These are phyloP conservation scores for Cystoderma amianthinum DNA, from an alignment of 768 basidiomycete genomes.

Conservation along the genomic window DNA sequence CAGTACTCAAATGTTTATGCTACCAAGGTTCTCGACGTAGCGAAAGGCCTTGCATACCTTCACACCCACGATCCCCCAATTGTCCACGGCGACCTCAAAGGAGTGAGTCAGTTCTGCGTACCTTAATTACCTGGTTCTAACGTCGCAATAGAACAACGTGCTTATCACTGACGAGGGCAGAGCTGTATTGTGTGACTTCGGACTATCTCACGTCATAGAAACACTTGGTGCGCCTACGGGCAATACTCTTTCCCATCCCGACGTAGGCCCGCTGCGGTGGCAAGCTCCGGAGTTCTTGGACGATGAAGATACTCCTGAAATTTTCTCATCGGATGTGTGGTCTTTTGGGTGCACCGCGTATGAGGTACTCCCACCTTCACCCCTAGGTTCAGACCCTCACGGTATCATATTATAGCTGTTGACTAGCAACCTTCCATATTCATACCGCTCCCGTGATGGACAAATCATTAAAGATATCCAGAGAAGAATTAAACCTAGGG, in stretches of 20 bases:
- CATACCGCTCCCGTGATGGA: no score
- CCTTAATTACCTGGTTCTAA: not conserved
- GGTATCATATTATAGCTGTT: no score
- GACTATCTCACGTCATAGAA: constrained; percentile 21
- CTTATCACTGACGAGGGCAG: constrained; percentile 24
- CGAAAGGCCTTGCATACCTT: constrained; percentile 27
- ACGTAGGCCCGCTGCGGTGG: constrained; percentile 19
- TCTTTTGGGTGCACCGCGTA: constrained; percentile 22
- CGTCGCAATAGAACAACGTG: constrained; percentile 27
- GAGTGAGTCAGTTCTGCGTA: constrained; percentile 18
- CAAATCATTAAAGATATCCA: no score
- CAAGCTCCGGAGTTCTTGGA: constrained; percentile 21
- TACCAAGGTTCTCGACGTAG: constrained; percentile 28
- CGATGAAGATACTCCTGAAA: constrained; percentile 4
- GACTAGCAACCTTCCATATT: constrained; percentile 18
- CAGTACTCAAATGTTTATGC: not conserved
- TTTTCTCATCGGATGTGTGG: constrained; percentile 20
- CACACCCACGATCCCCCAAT: constrained; percentile 31
- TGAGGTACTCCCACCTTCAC: no score
- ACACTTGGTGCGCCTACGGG: constrained; percentile 17
- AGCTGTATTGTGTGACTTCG: constrained; percentile 23
- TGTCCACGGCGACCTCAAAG: constrained; percentile 35
- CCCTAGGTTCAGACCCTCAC: no score
- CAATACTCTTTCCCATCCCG: constrained; percentile 10
- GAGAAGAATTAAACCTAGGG: no score